Evolutionary conservation across 345 rosid genomes (phyloP).

Genomic region (Cardamine occulta): DNA sequence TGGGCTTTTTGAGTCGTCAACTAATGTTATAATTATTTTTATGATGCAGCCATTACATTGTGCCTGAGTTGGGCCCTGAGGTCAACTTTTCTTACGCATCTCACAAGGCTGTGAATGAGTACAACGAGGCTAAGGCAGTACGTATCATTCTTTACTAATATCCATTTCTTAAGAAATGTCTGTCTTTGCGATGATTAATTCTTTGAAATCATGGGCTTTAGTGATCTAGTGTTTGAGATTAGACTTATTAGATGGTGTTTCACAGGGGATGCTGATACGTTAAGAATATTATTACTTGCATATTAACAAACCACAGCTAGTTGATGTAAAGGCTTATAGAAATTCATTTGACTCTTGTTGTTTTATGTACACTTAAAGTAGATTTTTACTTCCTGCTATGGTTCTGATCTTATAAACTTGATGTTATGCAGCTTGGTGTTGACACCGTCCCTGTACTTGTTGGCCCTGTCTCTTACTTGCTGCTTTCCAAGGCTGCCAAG

Average conservation of each 20-base stretch:
- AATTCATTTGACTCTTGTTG: not conserved
- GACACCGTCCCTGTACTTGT: slow-evolving; percentile 89
- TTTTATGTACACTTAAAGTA: not conserved
- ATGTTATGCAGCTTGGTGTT: slow-evolving; percentile 74
- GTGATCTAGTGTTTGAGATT: slow-evolving; percentile 18
- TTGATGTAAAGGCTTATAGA: not conserved
- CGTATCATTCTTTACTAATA: slow-evolving; percentile 43
- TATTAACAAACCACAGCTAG: not conserved
- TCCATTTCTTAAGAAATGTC: not conserved
- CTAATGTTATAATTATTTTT: slow-evolving; percentile 9
- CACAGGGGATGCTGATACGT: not conserved
- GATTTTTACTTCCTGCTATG: not conserved
- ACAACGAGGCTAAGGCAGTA: slow-evolving; percentile 96
- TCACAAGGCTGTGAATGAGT: slow-evolving; percentile 94
- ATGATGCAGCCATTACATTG: slow-evolving; percentile 83
- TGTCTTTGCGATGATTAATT: not conserved
- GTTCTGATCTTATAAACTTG: slow-evolving; percentile 7
- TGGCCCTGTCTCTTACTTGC: slow-evolving; percentile 95
- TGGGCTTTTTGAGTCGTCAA: not conserved
- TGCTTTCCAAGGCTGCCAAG: slow-evolving; percentile 93
- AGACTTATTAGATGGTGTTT: not conserved
- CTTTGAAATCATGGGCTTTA: slow-evolving; percentile 1
- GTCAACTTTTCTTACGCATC: slow-evolving; percentile 90
- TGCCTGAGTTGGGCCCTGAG: slow-evolving; percentile 96
- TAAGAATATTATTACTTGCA: not conserved